Percentiles rank a stretch among this genome's conserved stretches.
phyloP scores from a whole-genome alignment of 1,139 yeast genomes.

The Geotrichum citri-aurantii region DNA sequence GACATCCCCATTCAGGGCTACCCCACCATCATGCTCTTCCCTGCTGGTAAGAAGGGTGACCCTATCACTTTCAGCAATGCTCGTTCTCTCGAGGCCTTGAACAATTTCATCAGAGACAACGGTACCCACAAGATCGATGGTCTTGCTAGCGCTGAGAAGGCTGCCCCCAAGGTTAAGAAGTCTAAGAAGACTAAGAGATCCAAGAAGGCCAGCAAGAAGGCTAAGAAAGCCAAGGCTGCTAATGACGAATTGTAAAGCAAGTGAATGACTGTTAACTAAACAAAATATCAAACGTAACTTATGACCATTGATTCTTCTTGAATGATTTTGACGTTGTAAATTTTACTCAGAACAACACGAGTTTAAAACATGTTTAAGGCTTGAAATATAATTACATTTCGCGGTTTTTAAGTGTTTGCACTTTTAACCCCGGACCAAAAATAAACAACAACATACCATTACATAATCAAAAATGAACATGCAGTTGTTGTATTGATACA shows the following conservation, averaged over 20 bases:
- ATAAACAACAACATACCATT: background rate
- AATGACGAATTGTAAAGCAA: slow-evolving; percentile 20
- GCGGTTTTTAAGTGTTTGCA: background rate
- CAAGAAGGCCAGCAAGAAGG: slow-evolving; percentile 20
- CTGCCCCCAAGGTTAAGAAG: slow-evolving; percentile 30
- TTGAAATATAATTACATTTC: background rate
- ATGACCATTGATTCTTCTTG: background rate
- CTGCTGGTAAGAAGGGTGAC: slow-evolving; percentile 77
- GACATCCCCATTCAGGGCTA: slow-evolving; percentile 71
- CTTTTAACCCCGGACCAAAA: background rate
- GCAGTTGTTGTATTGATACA: background rate
- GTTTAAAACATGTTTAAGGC: background rate
- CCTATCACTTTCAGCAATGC: slow-evolving; percentile 66
- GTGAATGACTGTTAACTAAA: background rate
- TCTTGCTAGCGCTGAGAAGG: slow-evolving; percentile 33
- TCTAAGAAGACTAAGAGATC: slow-evolving; percentile 32
- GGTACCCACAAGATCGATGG: slow-evolving; percentile 60
- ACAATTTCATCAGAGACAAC: slow-evolving; percentile 59
- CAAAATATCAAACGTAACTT: background rate
- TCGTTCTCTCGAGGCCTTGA: slow-evolving; percentile 70
- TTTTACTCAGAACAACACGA: too few species aligned
- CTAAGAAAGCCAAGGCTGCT: slow-evolving; percentile 11
- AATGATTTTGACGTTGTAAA: background rate
- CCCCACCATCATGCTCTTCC: slow-evolving; percentile 89
- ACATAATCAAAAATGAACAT: background rate